Evolutionary conservation across 1,284 basidiomycete genomes (phyloP).

Genomic region (Wallemia ichthyophaga): DNA sequence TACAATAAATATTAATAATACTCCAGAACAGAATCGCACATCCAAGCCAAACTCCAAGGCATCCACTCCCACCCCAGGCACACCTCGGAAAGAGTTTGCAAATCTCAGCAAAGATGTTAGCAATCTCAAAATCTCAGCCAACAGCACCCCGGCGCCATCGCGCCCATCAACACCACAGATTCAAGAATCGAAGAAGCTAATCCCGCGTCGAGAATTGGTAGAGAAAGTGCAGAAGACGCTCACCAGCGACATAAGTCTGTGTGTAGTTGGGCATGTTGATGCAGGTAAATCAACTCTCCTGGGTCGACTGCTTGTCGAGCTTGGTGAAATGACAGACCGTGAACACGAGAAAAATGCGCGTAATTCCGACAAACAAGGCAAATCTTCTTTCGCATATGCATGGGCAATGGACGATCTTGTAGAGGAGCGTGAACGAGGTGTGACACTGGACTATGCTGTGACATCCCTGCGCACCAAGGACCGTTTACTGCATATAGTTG

Average conservation of each 20-base stretch:
- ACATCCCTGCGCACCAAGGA: not conserved
- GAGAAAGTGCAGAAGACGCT: not conserved
- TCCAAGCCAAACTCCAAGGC: conserved; percentile 4
- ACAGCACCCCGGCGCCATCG: conserved; percentile 8
- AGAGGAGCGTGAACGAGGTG: conserved; percentile 70
- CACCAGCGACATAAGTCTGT: not conserved
- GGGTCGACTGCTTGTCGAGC: conserved; percentile 73
- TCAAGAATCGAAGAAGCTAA: conserved; percentile 10
- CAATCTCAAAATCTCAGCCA: not conserved
- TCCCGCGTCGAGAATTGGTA: not conserved
- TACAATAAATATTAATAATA: not conserved
- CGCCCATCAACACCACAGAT: conserved; percentile 19
- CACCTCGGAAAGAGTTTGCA: conserved; percentile 2
- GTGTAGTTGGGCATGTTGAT: conserved; percentile 63
- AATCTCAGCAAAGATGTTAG: conserved; percentile 7
- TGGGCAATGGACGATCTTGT: conserved; percentile 83
- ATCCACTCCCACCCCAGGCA: not conserved
- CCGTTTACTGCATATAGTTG: conserved; percentile 27
- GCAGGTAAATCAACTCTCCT: conserved; percentile 95
- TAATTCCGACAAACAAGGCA: conserved; percentile 67
- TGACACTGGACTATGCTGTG: conserved; percentile 2
- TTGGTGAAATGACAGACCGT: conserved; percentile 63
- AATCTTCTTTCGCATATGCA: conserved; percentile 85
- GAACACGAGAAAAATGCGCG: conserved; percentile 57
- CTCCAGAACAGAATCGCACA: not conserved